phyloP scores from a whole-genome alignment of 805 yeast species.

The Blastobotrys mokoenaii region DNA sequence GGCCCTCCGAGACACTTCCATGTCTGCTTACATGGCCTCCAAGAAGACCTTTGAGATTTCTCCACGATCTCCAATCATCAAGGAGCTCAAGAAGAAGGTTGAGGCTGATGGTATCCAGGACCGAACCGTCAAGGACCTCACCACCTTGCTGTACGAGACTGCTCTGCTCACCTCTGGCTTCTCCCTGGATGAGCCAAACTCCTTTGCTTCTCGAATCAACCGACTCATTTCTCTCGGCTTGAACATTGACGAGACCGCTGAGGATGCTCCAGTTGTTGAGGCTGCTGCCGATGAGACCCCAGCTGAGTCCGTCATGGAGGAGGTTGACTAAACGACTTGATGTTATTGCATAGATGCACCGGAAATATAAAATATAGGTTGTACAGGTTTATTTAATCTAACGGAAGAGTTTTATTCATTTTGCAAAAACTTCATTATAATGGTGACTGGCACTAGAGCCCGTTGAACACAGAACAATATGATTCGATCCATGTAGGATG shows the following conservation, averaged over 20 bases:
- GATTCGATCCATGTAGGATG: too few species aligned
- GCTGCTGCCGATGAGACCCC: slow-evolving; percentile 47
- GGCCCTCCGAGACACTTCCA: slow-evolving; percentile 96
- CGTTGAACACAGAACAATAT: too few species aligned
- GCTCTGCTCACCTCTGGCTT: slow-evolving; percentile 98
- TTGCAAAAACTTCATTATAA: too few species aligned
- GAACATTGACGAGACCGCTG: slow-evolving; percentile 78
- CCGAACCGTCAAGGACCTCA: slow-evolving; percentile 96
- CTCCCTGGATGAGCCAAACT: slow-evolving; percentile 96
- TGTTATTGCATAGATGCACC: not conserved
- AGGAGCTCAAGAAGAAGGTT: slow-evolving; percentile 92
- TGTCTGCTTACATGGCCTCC: slow-evolving; percentile 99
- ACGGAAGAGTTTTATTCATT: too few species aligned
- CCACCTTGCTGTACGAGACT: slow-evolving; percentile 93
- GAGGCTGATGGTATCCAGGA: slow-evolving; percentile 97
- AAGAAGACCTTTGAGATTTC: slow-evolving; percentile 99
- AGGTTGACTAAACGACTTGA: slow-evolving; percentile 67
- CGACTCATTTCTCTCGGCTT: slow-evolving; percentile 96
- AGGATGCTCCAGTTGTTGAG: slow-evolving; percentile 31
- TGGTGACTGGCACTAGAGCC: too few species aligned
- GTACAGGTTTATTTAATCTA: not conserved
- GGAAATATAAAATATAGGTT: not conserved
- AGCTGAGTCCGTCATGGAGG: slow-evolving; percentile 97
- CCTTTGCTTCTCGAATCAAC: slow-evolving; percentile 96
- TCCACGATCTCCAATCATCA: slow-evolving; percentile 91